These are phyloP conservation scores for Simplicillium sp. DNA, from an alignment of 2,329 filamentous ascomycete species.

Conservation along the genomic window DNA sequence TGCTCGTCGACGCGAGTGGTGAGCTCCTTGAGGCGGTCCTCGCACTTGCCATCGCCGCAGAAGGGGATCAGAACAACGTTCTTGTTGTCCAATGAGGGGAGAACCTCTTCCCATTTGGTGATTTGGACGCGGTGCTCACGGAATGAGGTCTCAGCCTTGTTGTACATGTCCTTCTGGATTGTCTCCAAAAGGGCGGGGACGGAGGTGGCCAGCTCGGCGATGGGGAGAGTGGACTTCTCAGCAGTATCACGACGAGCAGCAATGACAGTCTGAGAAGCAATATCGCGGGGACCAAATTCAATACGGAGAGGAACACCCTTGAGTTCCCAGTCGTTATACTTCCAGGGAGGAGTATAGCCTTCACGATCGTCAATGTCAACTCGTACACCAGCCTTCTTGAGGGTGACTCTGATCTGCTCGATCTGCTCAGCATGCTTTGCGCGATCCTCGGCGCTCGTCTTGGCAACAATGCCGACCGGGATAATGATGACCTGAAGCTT, in stretches of 20 bases:
- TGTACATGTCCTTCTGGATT: slow-evolving; percentile 77
- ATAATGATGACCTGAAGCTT: slow-evolving; percentile 81
- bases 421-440: slow-evolving; percentile 68
- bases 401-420: slow-evolving; percentile 56
- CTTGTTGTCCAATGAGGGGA: slow-evolving; percentile 82
- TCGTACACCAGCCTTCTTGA: slow-evolving; percentile 68
- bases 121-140: slow-evolving; percentile 71
- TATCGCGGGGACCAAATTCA: slow-evolving; percentile 93
- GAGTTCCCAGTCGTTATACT: slow-evolving; percentile 98
- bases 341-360: slow-evolving; percentile 89
- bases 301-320: slow-evolving; percentile 90
- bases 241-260: slow-evolving; percentile 80
- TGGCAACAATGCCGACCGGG: slow-evolving; percentile 87
- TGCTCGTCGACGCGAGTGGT: slow-evolving; percentile 67
- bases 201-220: slow-evolving; percentile 62
- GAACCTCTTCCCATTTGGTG: slow-evolving; percentile 83
- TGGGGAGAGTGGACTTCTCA: slow-evolving; percentile 71
- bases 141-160: slow-evolving; percentile 69
- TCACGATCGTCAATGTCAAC: slow-evolving; percentile 78
- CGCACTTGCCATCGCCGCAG: slow-evolving; percentile 73
- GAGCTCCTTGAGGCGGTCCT: slow-evolving; percentile 90
- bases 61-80: slow-evolving; percentile 89
- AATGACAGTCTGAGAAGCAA: slow-evolving; percentile 74
- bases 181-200: slow-evolving; percentile 77
- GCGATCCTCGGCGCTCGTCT: slow-evolving; percentile 71